Conservation (phyloP, 1,284 basidiomycete species). For the Lignosus rhinocerotis region DNA sequence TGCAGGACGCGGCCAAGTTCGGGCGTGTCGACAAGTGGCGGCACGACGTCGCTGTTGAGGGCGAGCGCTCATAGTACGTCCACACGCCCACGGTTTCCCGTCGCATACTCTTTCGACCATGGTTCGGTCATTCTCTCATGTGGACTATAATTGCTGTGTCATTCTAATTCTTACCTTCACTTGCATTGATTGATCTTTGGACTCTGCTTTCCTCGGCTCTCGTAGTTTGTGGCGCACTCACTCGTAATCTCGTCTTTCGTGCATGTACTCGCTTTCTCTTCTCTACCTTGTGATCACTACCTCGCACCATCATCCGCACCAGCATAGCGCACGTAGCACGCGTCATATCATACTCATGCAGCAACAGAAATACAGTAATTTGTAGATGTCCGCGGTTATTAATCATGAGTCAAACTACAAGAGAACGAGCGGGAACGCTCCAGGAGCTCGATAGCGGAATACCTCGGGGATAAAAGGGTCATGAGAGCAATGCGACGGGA, state of each 20-base stretch:
- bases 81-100: conserved; percentile 3
- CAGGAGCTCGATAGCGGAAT: conserved; percentile 23
- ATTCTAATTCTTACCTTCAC: not conserved
- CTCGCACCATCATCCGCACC: not conserved
- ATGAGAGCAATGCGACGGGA: conserved; percentile 16
- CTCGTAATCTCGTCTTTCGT: conserved; percentile 1
- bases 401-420: conserved; percentile 23
- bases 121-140: not conserved
- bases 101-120: not conserved
- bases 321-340: conserved; percentile 9
- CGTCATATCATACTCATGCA: conserved; percentile 23
- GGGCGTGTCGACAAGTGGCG: conserved; percentile 78
- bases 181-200: not conserved
- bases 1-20: conserved; percentile 64
- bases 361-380: conserved; percentile 33
- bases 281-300: not conserved
- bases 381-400: conserved; percentile 25
- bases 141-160: not conserved
- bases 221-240: conserved; percentile 3
- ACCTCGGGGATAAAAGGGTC: conserved; percentile 10
- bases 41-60: conserved; percentile 71
- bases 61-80: conserved; percentile 34
- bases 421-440: conserved; percentile 19
- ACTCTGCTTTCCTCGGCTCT: conserved; percentile 12
- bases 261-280: not conserved